A percentile compares a stretch with the other conserved stretches of the same genome.
These are phyloP conservation scores for Fistulinella prunicolor DNA, from an alignment of 768 basidiomycete genomes.

Conservation along the genomic window DNA sequence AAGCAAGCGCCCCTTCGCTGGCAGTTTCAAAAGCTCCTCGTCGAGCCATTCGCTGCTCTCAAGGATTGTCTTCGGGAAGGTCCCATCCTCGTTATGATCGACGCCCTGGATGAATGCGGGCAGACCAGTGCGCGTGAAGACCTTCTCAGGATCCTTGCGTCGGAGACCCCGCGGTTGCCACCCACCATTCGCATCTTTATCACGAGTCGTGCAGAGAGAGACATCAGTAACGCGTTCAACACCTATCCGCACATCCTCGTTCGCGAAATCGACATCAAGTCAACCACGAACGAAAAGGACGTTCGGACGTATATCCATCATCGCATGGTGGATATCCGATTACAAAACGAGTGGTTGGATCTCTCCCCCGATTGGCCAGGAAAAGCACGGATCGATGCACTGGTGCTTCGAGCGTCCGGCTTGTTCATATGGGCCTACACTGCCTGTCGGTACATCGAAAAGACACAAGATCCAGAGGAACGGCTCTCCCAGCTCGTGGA, in stretches of 20 bases:
- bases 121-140: conserved; percentile 22
- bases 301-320: conserved; percentile 27
- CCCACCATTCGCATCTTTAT: conserved; percentile 31
- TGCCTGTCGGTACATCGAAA: conserved; percentile 32
- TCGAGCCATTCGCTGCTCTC: conserved; percentile 28
- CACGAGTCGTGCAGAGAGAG: conserved; percentile 32
- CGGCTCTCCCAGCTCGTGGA: conserved; percentile 25
- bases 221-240: conserved; percentile 22
- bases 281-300: conserved; percentile 23
- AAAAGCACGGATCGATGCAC: conserved; percentile 9
- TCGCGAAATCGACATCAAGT: conserved; percentile 27
- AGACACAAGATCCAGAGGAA: conserved; percentile 30
- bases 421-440: conserved; percentile 35
- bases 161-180: conserved; percentile 17
- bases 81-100: conserved; percentile 33
- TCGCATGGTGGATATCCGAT: conserved; percentile 23
- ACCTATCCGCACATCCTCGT: conserved; percentile 9
- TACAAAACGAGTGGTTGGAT: conserved; percentile 26
- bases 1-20: conserved; percentile 25
- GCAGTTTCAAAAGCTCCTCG: conserved; percentile 35
- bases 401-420: conserved; percentile 29
- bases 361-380: conserved; percentile 33
- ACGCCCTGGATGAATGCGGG: conserved; percentile 36
- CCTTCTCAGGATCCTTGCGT: conserved; percentile 28
- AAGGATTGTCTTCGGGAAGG: conserved; percentile 20